A percentile compares a stretch with the other conserved stretches of the same genome.
phyloP scores from a whole-genome alignment of 371 early-diverging fungal genomes.

The Zychaea mexicana region DNA sequence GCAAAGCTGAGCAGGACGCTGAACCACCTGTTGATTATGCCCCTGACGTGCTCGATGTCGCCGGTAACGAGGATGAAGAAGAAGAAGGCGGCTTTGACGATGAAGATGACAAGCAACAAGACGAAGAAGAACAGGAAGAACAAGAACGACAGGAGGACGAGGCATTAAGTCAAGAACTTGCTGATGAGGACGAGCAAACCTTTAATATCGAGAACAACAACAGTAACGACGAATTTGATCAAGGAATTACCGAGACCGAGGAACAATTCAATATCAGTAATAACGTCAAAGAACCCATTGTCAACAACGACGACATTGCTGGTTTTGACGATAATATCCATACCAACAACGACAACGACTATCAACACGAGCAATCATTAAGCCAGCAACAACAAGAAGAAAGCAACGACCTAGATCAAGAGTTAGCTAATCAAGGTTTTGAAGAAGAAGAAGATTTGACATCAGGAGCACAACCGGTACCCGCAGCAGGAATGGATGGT shows the following conservation, averaged over 20 bases:
- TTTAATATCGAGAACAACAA: too few relatives aligned
- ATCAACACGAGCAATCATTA: too few relatives aligned
- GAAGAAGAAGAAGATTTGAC: neutral
- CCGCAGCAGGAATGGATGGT: neutral
- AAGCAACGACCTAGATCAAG: neutral
- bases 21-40: constrained; percentile 7
- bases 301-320: neutral
- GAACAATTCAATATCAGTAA: too few relatives aligned
- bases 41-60: constrained; percentile 7
- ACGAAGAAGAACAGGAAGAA: neutral
- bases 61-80: neutral
- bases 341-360: neutral
- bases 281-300: too few relatives aligned
- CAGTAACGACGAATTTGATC: neutral
- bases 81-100: neutral
- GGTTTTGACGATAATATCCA: neutral
- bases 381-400: neutral
- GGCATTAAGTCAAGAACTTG: neutral
- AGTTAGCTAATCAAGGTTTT: constrained; percentile 1
- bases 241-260: neutral
- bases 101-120: neutral
- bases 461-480: neutral
- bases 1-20: neutral
- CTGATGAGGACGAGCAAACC: neutral
- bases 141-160: neutral